Evolutionary conservation across 1,139 yeast species (phyloP).

Genomic region (Lodderomyces parapsilosis): DNA sequence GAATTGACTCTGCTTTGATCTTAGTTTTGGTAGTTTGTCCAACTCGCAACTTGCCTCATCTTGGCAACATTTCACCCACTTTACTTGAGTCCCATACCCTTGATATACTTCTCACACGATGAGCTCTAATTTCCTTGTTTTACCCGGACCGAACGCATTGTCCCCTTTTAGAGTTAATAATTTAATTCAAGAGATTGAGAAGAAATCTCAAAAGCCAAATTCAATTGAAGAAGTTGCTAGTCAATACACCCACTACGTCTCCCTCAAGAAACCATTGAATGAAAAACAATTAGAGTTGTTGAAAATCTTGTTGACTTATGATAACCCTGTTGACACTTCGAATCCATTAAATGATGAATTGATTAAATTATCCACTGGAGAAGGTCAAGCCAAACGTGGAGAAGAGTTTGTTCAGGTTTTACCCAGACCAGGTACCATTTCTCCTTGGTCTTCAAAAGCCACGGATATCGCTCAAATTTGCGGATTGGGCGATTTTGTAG

Average conservation of each 20-base stretch:
- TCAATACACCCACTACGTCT: constrained; percentile 78
- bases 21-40: constrained; percentile 2
- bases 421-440: constrained; percentile 94
- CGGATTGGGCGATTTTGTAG: constrained; percentile 69
- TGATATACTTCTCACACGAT: constrained; percentile 2
- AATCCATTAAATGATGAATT: constrained; percentile 53
- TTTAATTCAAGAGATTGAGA: constrained; percentile 70
- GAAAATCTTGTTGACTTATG: constrained; percentile 71
- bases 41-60: not conserved
- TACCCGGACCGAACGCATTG: constrained; percentile 90
- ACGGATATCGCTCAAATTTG: constrained; percentile 90
- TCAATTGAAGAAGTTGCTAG: constrained; percentile 71
- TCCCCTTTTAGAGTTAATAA: constrained; percentile 34
- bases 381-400: constrained; percentile 41
- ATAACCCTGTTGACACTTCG: constrained; percentile 55
- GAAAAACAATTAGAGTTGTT: constrained; percentile 49
- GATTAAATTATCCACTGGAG: constrained; percentile 25
- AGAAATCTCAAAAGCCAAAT: constrained; percentile 55
- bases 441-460: constrained; percentile 99
- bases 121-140: constrained; percentile 44
- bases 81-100: not conserved
- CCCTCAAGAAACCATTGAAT: constrained; percentile 43
- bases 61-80: not conserved
- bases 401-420: constrained; percentile 69
- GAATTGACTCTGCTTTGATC: constrained; percentile 1